Evolutionary conservation across 2,329 filamentous ascomycete species (phyloP), one percentile per base, ranked within the genome.

Genomic region (Colletotrichum melonis): DNA sequence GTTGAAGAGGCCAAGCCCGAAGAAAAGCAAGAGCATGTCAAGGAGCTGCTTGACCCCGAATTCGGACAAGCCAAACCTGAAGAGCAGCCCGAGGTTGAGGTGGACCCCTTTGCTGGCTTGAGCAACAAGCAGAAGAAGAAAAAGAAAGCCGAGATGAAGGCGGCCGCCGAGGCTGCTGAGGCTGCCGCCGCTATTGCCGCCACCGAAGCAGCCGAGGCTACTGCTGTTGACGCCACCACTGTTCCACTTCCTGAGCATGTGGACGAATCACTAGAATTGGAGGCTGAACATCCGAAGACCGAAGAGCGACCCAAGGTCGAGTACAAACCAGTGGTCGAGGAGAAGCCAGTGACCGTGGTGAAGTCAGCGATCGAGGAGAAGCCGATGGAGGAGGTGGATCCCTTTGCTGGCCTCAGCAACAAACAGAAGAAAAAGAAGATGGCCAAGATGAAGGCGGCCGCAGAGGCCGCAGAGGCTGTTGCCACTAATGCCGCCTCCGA

Each of bases 351-450:
- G 30, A 9, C 30, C 2, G 2, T 32, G 30, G 30, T 11, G 30
- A 32, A 32, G 30, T 32, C 30, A 32, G 30, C 30, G 30, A 32
- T 32, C 14, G 38, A 42, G 38, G 38, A 42, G 38, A 16, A 56
- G 22, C 19, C 69, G 7, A 70, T 75, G 57, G 75, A 75, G 22
- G 76, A 78, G 28, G 76, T 77, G 5, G 71, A 65, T 24, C 28
- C 64, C 26, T 58, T 75, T 28, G 63, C 54, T 12, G 54, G 54
- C 35, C 16, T 38, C 14, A 55, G 24, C 57, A 56, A 28, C 1
- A 67, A 73, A 32, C 57, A 69, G n/a, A 69, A 62, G 70, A 73
- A 69, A 42, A 75, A 73, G 42, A 72, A 66, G 60, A 70, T 67
- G 70, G 60, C 55, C 8, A 19, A 49, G 26, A 54, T 59, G 32